Evolutionary conservation across 2,329 filamentous ascomycete genomes (phyloP), one percentile per base, ranked within the genome.

Genomic region (Botryotinia convoluta): DNA sequence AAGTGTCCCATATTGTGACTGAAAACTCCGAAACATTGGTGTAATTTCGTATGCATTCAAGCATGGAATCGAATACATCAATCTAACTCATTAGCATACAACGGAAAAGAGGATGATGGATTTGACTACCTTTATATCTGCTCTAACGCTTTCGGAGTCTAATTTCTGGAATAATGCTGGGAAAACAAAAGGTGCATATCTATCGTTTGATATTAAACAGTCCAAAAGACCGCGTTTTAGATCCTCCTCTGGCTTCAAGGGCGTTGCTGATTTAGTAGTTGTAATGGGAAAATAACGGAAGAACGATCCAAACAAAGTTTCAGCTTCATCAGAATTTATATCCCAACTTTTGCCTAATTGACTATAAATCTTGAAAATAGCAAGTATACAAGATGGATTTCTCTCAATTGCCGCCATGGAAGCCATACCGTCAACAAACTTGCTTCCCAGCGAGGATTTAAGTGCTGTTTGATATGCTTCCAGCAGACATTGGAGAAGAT

Each of bases 221-320:
- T 77, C 45, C 9, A 75, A 72, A 7, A 80, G 74, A n/a, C 76
- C 57, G 4, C 74, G 54, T 69, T 74, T 75, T 14, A 80, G 67
- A 26, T 78, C 73, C 14, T 78, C 76, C n/a, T 74, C 72, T 45
- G 63, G 61, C 18, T 68, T 54, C 20, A 65, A 60, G 6, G 74
- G 76, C 22, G 75, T 73, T 9, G 42, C 29, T 44, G 65, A 70
- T 42, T 59, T 70, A 20, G 37, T 74, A 14, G 80, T 64, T 5
- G 75, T 79, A 29, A 81, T 77, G 2, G 80, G 80, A 71, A 77
- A 81, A 54, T 80, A 81, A 51, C 79, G 71, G 20, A 76, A 75
- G 54, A 77, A 80, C 2, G 78, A 79, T 10, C 77, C 75, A 74
- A 78, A 81, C 9, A 80, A 67, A 0, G 72, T 54, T 26, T 77